Conservation (phyloP, 1,284 basidiomycete genomes). For the Cryptococcus sp. region DNA sequence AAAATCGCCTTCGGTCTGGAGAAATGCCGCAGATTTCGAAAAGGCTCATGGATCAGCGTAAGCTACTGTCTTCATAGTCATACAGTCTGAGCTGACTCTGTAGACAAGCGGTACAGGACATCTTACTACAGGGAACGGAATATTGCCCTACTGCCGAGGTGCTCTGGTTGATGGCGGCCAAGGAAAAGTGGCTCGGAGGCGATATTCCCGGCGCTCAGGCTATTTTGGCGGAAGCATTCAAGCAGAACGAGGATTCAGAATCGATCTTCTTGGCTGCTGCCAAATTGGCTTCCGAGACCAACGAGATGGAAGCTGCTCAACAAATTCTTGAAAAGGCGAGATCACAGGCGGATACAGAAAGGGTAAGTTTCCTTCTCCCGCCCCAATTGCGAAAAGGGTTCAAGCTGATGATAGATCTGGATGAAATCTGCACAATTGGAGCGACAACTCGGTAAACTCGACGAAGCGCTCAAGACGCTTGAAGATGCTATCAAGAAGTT, state of each 20-base stretch:
- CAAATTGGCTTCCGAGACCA: constrained; percentile 91
- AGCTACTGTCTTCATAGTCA: constrained; percentile 14
- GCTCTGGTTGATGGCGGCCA: constrained; percentile 94
- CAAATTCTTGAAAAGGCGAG: constrained; percentile 83
- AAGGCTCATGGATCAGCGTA: constrained; percentile 77
- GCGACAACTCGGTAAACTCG: constrained; percentile 72
- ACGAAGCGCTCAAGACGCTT: constrained; percentile 70
- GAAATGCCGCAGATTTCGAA: constrained; percentile 84
- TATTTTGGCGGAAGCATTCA: constrained; percentile 84
- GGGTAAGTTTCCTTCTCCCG: constrained; percentile 58
- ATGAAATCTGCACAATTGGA: constrained; percentile 97
- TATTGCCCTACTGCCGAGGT: constrained; percentile 92
- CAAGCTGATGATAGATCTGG: constrained; percentile 67
- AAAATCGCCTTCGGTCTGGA: constrained; percentile 76
- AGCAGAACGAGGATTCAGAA: constrained; percentile 93
- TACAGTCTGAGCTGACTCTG: not conserved
- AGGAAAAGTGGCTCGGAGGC: constrained; percentile 86
- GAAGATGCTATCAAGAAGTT: constrained; percentile 73
- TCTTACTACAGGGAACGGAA: constrained; percentile 76
- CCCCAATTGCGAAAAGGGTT: no score
- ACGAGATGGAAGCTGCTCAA: constrained; percentile 76
- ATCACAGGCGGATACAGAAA: constrained; percentile 80
- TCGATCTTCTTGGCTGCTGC: constrained; percentile 96
- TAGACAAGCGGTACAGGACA: constrained; percentile 73
- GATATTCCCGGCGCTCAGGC: constrained; percentile 82